Percentiles rank a stretch among this genome's conserved stretches.
Evolutionary conservation across 441 rosid species (phyloP).

Genomic region (Adansonia grandidieri): DNA sequence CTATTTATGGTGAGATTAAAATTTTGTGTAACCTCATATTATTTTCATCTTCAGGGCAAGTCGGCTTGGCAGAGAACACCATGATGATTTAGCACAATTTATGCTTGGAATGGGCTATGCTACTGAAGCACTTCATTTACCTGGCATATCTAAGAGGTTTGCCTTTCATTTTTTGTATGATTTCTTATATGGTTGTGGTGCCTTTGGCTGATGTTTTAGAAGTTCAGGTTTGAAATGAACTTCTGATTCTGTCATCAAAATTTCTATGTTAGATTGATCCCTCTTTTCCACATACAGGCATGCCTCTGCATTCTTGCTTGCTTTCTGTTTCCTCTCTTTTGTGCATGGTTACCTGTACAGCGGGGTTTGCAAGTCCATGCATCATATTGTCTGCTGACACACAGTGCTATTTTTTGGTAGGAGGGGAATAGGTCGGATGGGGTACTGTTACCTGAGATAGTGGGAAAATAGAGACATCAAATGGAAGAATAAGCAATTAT

Average conservation of each 20-base stretch:
- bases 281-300: background rate
- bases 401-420: background rate
- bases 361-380: conserved; percentile 6
- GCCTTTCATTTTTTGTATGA: background rate
- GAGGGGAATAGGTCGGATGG: background rate
- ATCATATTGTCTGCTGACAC: background rate
- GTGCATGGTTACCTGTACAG: conserved; percentile 6
- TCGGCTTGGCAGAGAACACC: conserved; percentile 99
- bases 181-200: conserved; percentile 15
- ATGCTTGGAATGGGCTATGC: conserved; percentile 99
- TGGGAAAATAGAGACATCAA: background rate
- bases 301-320: background rate
- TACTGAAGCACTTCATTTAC: conserved; percentile 98
- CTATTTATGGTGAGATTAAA: conserved; percentile 21
- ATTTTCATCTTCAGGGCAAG: conserved; percentile 75
- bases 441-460: conserved; percentile 7
- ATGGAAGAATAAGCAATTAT: background rate
- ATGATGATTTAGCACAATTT: conserved; percentile 96
- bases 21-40: conserved; percentile 26
- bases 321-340: conserved; percentile 3
- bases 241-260: background rate
- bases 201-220: background rate
- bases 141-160: conserved; percentile 99
- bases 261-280: conserved; percentile 4
- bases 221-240: conserved; percentile 3